A percentile compares a stretch with the other conserved stretches of the same genome.
phyloP scores from a whole-genome alignment of 495 filamentous ascomycete species.

The Chaetomidium leptoderma region DNA sequence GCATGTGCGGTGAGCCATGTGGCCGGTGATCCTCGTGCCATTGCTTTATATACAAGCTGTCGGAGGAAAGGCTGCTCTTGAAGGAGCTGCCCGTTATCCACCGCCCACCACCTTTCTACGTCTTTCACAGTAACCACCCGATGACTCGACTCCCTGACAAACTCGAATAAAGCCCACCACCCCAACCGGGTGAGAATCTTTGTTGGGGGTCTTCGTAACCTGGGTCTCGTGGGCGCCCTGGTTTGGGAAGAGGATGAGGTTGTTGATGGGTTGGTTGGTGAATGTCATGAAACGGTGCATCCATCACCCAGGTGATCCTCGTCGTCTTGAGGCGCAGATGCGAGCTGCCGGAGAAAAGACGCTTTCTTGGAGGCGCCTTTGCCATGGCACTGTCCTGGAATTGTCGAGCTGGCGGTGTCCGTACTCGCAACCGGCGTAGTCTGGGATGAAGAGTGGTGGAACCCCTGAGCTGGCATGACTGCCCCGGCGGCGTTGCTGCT shows the following conservation, averaged over 20 bases:
- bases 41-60: too few species aligned
- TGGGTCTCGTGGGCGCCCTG: too few species aligned
- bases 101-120: too few species aligned
- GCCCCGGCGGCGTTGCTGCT: not conserved
- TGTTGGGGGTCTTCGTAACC: too few species aligned
- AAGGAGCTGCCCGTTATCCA: too few species aligned
- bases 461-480: not conserved
- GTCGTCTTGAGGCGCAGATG: not conserved
- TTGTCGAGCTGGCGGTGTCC: not conserved
- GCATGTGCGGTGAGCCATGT: not conserved
- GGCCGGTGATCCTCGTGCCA: too few species aligned
- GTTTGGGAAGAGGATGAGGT: too few species aligned
- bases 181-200: too few species aligned
- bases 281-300: not conserved
- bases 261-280: not conserved
- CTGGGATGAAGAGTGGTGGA: not conserved
- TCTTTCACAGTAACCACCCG: too few species aligned
- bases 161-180: too few species aligned
- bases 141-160: too few species aligned
- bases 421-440: not conserved
- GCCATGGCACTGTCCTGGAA: not conserved
- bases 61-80: too few species aligned
- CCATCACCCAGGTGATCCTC: not conserved
- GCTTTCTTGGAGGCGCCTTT: not conserved
- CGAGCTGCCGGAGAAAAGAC: not conserved